phyloP scores from a whole-genome alignment of 148 eudicot species.

The Vaccinium corymbosum region DNA sequence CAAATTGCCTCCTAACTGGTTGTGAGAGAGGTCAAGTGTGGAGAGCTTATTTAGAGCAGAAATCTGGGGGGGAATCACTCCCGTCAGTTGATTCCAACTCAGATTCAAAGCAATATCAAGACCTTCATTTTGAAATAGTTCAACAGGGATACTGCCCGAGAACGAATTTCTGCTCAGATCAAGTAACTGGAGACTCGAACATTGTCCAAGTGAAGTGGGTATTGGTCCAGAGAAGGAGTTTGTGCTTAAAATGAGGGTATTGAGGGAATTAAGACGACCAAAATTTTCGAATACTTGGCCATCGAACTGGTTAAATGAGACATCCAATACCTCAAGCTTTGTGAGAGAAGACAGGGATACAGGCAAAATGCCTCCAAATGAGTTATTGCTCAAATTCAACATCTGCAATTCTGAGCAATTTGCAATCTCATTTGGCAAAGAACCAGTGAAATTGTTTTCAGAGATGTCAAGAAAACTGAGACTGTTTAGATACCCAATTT shows the following conservation, averaged over 20 bases:
- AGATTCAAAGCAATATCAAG: constrained; percentile 72
- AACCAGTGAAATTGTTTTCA: constrained; percentile 50
- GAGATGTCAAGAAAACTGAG: constrained; percentile 73
- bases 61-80: constrained; percentile 57
- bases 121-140: constrained; percentile 50
- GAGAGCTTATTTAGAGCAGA: constrained; percentile 63
- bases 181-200: constrained; percentile 68
- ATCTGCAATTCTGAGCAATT: constrained; percentile 58
- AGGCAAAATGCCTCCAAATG: constrained; percentile 45
- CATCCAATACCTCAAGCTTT: constrained; percentile 62
- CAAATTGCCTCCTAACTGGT: constrained; percentile 52
- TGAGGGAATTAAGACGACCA: constrained; percentile 51
- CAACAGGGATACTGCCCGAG: constrained; percentile 47
- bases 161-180: constrained; percentile 68
- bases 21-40: constrained; percentile 63
- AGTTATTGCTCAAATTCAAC: constrained; percentile 56
- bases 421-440: constrained; percentile 63
- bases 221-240: constrained; percentile 60
- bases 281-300: constrained; percentile 58
- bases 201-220: constrained; percentile 57
- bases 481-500: constrained; percentile 50
- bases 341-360: constrained; percentile 52
- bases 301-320: constrained; percentile 46
- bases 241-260: constrained; percentile 49
- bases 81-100: constrained; percentile 54